Conservation (phyloP, 352 stramenopile genomes). For the Pythium grandisporangium region DNA sequence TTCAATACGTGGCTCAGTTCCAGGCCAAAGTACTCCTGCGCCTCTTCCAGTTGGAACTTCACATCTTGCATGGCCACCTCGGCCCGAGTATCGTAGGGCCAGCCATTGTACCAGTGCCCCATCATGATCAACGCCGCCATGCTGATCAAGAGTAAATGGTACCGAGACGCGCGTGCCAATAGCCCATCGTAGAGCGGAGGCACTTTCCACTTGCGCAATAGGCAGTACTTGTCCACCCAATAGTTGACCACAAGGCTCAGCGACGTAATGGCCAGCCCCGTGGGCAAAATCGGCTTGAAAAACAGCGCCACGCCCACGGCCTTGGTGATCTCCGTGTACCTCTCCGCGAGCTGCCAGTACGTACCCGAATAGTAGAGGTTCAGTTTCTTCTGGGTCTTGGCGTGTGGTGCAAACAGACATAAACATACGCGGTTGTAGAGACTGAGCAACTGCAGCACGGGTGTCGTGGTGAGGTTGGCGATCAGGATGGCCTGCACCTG, state of each 20-base stretch:
- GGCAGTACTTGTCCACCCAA: constrained; percentile 79
- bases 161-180: constrained; percentile 47
- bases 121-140: constrained; percentile 65
- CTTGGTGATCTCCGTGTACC: constrained; percentile 63
- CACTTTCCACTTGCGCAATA: constrained; percentile 68
- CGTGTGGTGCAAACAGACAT: constrained; percentile 28
- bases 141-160: constrained; percentile 56
- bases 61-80: constrained; percentile 18
- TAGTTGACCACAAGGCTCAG: constrained; percentile 69
- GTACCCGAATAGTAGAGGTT: constrained; percentile 69
- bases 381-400: constrained; percentile 66
- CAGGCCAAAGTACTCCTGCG: constrained; percentile 15
- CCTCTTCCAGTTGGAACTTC: constrained; percentile 15
- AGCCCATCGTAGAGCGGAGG: constrained; percentile 50
- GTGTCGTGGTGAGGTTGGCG: constrained; percentile 66
- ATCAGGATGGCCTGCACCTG: constrained; percentile 73
- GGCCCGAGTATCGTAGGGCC: constrained; percentile 49
- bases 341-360: constrained; percentile 56
- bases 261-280: constrained; percentile 49
- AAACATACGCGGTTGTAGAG: constrained; percentile 37
- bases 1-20: constrained; percentile 23
- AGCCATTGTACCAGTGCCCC: constrained; percentile 73
- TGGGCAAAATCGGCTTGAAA: constrained; percentile 55
- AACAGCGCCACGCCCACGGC: constrained; percentile 56
- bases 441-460: constrained; percentile 50